Conservation (phyloP, 352 stramenopile species). For the Globisporangium lucens region DNA sequence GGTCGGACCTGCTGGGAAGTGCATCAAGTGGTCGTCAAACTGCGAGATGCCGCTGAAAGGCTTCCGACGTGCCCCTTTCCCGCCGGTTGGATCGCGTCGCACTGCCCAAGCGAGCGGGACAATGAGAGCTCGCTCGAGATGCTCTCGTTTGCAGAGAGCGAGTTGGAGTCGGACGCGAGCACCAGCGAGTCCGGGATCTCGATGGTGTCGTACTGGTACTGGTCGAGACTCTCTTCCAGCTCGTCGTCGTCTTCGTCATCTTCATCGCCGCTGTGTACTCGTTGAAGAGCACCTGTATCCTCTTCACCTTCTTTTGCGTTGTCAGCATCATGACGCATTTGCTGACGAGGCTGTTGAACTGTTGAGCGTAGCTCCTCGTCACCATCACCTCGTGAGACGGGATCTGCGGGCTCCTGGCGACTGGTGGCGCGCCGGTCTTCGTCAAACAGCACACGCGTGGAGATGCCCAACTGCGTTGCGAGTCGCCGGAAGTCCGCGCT, state of each 20-base stretch:
- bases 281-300: not conserved
- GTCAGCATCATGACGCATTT: constrained; percentile 16
- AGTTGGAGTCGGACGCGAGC: constrained; percentile 41
- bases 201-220: constrained; percentile 11
- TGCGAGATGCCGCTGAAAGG: constrained; percentile 27
- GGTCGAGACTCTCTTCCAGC: constrained; percentile 20
- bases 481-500: constrained; percentile 38
- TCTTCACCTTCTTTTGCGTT: constrained; percentile 22
- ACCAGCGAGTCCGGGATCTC: constrained; percentile 26
- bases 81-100: constrained; percentile 23
- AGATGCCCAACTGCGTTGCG: constrained; percentile 55
- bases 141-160: constrained; percentile 52
- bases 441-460: constrained; percentile 28
- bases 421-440: constrained; percentile 8
- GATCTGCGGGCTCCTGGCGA: constrained; percentile 2
- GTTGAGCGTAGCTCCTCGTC: not conserved
- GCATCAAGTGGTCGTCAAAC: constrained; percentile 62
- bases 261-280: constrained; percentile 9
- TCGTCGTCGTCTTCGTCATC: constrained; percentile 25
- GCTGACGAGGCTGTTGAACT: not conserved
- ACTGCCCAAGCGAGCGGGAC: constrained; percentile 64
- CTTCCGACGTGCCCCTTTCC: not conserved
- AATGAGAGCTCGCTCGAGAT: constrained; percentile 71
- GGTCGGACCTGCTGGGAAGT: constrained; percentile 10
- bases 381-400: not conserved